Conservation (phyloP, 2,329 filamentous ascomycete genomes). For the Xylaria arbuscula region DNA sequence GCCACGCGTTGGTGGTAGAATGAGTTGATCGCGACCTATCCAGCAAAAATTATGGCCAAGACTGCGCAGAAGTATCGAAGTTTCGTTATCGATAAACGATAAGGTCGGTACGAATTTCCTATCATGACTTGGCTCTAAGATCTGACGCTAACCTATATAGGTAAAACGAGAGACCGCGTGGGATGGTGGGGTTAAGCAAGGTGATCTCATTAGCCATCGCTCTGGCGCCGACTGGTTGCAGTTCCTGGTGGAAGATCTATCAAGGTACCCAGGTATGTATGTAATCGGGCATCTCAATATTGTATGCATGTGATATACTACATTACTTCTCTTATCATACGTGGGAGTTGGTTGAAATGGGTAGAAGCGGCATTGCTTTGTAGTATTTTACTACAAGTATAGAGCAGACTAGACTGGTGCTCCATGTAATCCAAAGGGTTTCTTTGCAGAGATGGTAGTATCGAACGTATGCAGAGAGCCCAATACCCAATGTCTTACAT, state of each 20-base stretch:
- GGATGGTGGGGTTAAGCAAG: neutral
- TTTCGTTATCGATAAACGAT: constrained; percentile 38
- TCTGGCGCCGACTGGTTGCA: neutral
- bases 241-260: neutral
- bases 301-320: neutral
- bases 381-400: neutral
- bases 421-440: too few species aligned
- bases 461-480: constrained; percentile 12
- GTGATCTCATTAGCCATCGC: neutral
- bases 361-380: constrained; percentile 25
- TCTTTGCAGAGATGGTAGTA: too few species aligned
- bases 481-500: constrained; percentile 14
- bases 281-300: neutral
- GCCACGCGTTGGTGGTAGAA: neutral
- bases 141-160: neutral
- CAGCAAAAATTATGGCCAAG: constrained; percentile 28
- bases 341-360: neutral
- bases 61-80: constrained; percentile 6
- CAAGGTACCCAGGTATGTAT: neutral
- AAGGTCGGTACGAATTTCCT: neutral
- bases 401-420: too few species aligned
- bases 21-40: constrained; percentile 12
- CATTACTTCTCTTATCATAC: too few species aligned
- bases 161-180: neutral
- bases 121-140: neutral